Percentiles rank a stretch among this genome's conserved stretches.
Conservation (phyloP, 495 filamentous ascomycete genomes). For the Aspergillus nanangensis region DNA sequence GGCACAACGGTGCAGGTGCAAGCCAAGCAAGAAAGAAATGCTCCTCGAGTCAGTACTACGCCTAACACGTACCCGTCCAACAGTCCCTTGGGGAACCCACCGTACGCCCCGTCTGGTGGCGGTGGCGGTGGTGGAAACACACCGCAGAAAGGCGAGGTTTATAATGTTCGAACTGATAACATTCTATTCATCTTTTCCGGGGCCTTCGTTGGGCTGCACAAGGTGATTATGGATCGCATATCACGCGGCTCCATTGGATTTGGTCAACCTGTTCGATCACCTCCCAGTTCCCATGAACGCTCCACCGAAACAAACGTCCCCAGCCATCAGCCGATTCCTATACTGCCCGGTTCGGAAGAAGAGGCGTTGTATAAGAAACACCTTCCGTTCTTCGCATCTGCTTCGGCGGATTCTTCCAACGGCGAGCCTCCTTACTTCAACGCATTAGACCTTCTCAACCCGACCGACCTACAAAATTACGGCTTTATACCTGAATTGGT, state of each 20-base stretch:
- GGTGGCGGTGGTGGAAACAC: conserved; percentile 26
- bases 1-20: conserved; percentile 84
- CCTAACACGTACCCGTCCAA: conserved; percentile 44
- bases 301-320: conserved; percentile 19
- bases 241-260: conserved; percentile 89
- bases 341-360: conserved; percentile 50
- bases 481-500: conserved; percentile 95
- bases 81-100: conserved; percentile 42
- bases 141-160: conserved; percentile 72
- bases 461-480: conserved; percentile 80
- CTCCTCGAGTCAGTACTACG: conserved; percentile 40
- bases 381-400: conserved; percentile 59
- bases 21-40: conserved; percentile 71
- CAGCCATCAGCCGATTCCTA: conserved; percentile 41
- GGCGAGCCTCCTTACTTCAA: conserved; percentile 58
- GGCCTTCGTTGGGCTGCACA: conserved; percentile 90
- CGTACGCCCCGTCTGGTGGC: conserved; percentile 33
- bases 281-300: conserved; percentile 22
- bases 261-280: conserved; percentile 68
- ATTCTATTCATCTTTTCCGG: conserved; percentile 96
- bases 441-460: conserved; percentile 74
- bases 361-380: conserved; percentile 61
- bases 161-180: conserved; percentile 88
- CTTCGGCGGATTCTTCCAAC: conserved; percentile 23
- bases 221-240: conserved; percentile 79